Conservation (phyloP, 2,329 filamentous ascomycete species). For the Niveomyces coronatus region DNA sequence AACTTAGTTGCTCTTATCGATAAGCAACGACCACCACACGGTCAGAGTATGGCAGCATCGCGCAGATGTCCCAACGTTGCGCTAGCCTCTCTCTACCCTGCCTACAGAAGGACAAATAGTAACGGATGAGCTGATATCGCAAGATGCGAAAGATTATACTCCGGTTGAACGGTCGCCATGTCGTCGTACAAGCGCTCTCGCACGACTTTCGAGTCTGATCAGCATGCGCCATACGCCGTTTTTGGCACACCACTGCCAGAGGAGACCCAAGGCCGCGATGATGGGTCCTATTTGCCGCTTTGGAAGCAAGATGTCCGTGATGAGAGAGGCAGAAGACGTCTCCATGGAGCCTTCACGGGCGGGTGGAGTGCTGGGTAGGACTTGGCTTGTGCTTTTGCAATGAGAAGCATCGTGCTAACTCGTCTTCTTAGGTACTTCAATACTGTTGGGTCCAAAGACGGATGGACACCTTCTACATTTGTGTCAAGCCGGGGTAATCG, state of each 20-base stretch:
- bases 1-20: slow-evolving; percentile 5
- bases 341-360: slow-evolving; percentile 94
- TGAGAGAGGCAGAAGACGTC: slow-evolving; percentile 76
- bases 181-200: slow-evolving; percentile 73
- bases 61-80: too few relatives aligned
- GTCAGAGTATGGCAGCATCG: too few relatives aligned
- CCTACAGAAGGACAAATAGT: background rate
- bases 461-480: slow-evolving; percentile 88
- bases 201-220: slow-evolving; percentile 66
- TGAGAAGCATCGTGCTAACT: background rate
- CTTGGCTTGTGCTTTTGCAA: background rate
- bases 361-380: slow-evolving; percentile 90
- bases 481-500: slow-evolving; percentile 79
- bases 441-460: slow-evolving; percentile 95
- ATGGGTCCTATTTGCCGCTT: slow-evolving; percentile 85
- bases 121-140: too few relatives aligned
- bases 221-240: slow-evolving; percentile 62
- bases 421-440: slow-evolving; percentile 71
- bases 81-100: background rate
- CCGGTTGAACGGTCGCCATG: background rate
- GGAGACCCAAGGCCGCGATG: slow-evolving; percentile 69
- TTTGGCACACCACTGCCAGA: slow-evolving; percentile 82
- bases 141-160: too few relatives aligned
- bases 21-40: background rate
- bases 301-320: slow-evolving; percentile 98